These are phyloP conservation scores for Combretum micranthum DNA, from an alignment of 345 rosid genomes.

Conservation along the genomic window DNA sequence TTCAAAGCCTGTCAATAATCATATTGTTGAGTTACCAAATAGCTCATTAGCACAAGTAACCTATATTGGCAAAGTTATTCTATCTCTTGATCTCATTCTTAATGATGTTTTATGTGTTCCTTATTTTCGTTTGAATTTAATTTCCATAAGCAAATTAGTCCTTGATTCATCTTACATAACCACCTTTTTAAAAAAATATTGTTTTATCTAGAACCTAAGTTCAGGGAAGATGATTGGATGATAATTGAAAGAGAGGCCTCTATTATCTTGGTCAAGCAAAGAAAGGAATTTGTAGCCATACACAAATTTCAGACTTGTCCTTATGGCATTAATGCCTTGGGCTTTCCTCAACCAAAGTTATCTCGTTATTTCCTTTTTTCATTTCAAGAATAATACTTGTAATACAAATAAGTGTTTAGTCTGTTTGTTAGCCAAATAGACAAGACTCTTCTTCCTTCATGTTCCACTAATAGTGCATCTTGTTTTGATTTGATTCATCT, in stretches of 20 bases:
- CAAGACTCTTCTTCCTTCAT: too few species aligned
- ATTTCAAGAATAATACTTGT: neutral
- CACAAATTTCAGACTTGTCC: too few species aligned
- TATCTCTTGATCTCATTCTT: too few species aligned
- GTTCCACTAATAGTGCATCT: too few species aligned
- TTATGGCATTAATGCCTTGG: too few species aligned
- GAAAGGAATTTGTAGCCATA: too few species aligned
- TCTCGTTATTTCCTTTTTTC: neutral
- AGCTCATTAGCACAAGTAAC: too few species aligned
- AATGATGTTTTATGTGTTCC: too few species aligned
- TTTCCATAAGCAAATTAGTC: neutral
- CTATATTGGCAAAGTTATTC: too few species aligned
- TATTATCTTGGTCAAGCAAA: too few species aligned
- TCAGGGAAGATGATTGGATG: neutral
- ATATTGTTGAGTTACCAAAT: neutral
- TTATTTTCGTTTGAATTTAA: neutral
- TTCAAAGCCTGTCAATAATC: neutral
- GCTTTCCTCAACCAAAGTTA: too few species aligned
- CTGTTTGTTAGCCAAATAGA: neutral
- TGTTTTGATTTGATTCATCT: too few species aligned
- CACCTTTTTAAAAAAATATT: neutral
- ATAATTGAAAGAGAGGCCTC: slow-evolving; percentile 2
- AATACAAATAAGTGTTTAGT: neutral
- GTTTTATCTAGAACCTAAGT: neutral
- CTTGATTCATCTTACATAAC: neutral